Percentiles rank a stretch among this genome's conserved stretches.
These are phyloP conservation scores for Emmonsiellopsis sp. DNA, from an alignment of 2,329 filamentous ascomycete genomes.

Conservation along the genomic window DNA sequence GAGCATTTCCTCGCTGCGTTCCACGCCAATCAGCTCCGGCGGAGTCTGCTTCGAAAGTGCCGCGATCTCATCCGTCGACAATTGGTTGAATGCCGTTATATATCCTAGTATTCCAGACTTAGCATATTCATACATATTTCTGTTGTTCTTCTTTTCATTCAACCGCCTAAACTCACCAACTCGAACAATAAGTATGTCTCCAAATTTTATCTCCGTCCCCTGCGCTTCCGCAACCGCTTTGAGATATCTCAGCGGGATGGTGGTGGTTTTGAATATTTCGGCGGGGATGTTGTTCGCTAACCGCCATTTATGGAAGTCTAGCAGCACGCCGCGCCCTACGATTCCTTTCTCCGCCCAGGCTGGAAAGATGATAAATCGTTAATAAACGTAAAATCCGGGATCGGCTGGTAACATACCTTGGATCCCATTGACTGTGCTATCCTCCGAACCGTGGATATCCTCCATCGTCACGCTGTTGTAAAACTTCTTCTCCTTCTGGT, in stretches of 20 bases:
- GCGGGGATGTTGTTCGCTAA: constrained; percentile 31
- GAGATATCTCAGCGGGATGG: constrained; percentile 28
- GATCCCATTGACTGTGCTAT: constrained; percentile 39
- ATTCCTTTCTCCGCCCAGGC: constrained; percentile 10
- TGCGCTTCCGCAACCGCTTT: constrained; percentile 33
- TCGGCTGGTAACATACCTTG: constrained; percentile 30
- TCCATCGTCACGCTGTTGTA: constrained; percentile 40
- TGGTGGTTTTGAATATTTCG: constrained; percentile 33
- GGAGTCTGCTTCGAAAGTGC: constrained; percentile 4
- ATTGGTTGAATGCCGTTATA: constrained; percentile 8
- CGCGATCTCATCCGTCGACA: constrained; percentile 5
- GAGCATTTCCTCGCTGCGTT: constrained; percentile 42
- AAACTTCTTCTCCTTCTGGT: constrained; percentile 29
- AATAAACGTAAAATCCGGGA: constrained; percentile 25
- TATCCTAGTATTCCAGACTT: constrained; percentile 9
- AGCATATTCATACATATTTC: constrained; percentile 4
- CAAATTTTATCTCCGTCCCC: constrained; percentile 38
- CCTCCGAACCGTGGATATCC: constrained; percentile 39
- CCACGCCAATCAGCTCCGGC: constrained; percentile 40
- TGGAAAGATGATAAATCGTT: constrained; percentile 16
- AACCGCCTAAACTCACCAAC: constrained; percentile 24
- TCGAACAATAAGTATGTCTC: constrained; percentile 47
- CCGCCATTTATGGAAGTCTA: constrained; percentile 43
- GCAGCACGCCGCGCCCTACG: constrained; percentile 42
- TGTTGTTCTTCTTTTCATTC: constrained; percentile 14